These are phyloP conservation scores for Breynia disticha DNA, from an alignment of 441 rosid species.

Conservation along the genomic window DNA sequence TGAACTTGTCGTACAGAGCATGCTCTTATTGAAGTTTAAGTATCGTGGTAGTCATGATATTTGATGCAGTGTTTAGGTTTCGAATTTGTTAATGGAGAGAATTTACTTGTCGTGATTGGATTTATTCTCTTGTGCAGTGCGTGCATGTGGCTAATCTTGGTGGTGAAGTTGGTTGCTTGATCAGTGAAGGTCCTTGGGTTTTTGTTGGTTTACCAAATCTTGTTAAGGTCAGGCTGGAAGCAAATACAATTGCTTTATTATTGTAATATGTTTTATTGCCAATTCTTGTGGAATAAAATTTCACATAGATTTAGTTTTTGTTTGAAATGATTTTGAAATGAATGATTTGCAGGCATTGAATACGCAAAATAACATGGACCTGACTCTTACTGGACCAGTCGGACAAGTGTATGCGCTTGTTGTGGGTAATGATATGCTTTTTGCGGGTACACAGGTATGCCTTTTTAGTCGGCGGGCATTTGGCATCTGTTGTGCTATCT, in stretches of 20 bases:
- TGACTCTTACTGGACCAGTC: conserved; percentile 86
- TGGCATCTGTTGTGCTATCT: neutral
- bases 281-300: neutral
- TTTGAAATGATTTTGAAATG: conserved; percentile 2
- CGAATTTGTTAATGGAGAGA: no score
- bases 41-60: no score
- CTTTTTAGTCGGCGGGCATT: neutral
- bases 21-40: no score
- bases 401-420: conserved; percentile 93
- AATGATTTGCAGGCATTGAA: conserved; percentile 70
- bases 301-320: neutral
- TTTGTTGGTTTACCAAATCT: conserved; percentile 81
- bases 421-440: conserved; percentile 74
- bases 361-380: conserved; percentile 56
- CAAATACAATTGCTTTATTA: conserved; percentile 4
- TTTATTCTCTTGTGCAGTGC: conserved; percentile 43
- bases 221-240: conserved; percentile 51
- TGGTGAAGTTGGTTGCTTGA: conserved; percentile 89
- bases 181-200: conserved; percentile 94
- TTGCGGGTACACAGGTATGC: conserved; percentile 91
- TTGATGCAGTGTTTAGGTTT: no score
- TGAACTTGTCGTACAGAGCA: no score
- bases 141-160: conserved; percentile 52
- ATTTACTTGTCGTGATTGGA: neutral
- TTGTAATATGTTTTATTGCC: neutral